These are phyloP conservation scores for Metschnikowia hibisci DNA, from an alignment of 805 yeast species.

Conservation along the genomic window DNA sequence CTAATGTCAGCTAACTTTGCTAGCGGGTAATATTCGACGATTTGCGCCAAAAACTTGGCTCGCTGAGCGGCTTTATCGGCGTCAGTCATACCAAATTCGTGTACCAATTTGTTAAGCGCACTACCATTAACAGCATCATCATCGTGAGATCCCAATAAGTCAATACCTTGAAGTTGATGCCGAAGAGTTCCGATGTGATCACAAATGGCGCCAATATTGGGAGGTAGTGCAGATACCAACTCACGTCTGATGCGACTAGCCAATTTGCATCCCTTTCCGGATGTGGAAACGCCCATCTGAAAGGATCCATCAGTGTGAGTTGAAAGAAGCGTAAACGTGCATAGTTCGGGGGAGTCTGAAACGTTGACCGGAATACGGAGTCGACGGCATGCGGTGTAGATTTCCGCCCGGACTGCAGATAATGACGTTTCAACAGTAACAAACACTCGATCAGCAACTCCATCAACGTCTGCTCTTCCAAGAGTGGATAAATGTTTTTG, in stretches of 20 bases:
- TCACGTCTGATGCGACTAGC: constrained; percentile 80
- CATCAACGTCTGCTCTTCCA: constrained; percentile 62
- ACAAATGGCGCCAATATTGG: constrained; percentile 66
- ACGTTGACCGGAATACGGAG: constrained; percentile 81
- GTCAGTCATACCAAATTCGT: constrained; percentile 53
- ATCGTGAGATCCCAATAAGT: constrained; percentile 50
- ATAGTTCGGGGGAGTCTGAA: constrained; percentile 64
- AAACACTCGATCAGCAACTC: constrained; percentile 73
- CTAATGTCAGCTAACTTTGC: constrained; percentile 56
- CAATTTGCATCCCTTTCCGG: constrained; percentile 84
- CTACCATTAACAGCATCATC: constrained; percentile 66
- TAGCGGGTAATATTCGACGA: constrained; percentile 87
- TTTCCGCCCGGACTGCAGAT: constrained; percentile 30
- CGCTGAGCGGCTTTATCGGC: constrained; percentile 53
- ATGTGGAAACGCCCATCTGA: constrained; percentile 79
- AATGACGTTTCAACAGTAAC: constrained; percentile 43
- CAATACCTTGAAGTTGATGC: constrained; percentile 50
- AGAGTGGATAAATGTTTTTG: constrained; percentile 44
- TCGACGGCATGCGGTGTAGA: constrained; percentile 50
- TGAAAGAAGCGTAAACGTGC: constrained; percentile 75
- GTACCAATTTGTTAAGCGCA: constrained; percentile 57
- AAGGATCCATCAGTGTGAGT: constrained; percentile 67
- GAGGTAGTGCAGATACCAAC: constrained; percentile 59
- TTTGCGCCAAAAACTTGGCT: constrained; percentile 81
- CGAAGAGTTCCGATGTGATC: constrained; percentile 66